Conservation (phyloP, 1,284 basidiomycete species). For the Phellinidium pouzarii region DNA sequence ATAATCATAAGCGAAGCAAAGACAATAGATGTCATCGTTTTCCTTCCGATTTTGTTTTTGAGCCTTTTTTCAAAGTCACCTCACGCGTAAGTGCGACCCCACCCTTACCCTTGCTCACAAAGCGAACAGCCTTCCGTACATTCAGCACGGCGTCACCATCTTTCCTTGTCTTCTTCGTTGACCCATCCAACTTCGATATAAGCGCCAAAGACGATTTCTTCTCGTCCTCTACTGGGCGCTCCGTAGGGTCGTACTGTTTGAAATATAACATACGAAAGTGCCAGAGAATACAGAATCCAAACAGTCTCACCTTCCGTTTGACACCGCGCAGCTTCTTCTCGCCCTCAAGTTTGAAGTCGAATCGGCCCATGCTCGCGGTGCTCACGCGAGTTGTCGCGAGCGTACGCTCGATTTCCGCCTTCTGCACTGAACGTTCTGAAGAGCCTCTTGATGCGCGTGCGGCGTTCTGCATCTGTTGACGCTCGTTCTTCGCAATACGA, state of each 20-base stretch:
- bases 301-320: conserved; percentile 78
- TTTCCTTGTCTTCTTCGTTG: conserved; percentile 53
- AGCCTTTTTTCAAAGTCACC: conserved; percentile 13
- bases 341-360: conserved; percentile 85
- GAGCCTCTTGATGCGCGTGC: conserved; percentile 44
- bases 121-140: conserved; percentile 81
- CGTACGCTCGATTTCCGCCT: conserved; percentile 71
- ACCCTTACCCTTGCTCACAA: conserved; percentile 63
- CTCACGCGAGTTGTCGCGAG: conserved; percentile 76
- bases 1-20: neutral
- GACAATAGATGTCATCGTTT: conserved; percentile 7
- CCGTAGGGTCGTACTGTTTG: conserved; percentile 73
- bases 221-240: conserved; percentile 60
- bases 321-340: conserved; percentile 85
- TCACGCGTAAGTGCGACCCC: conserved; percentile 48
- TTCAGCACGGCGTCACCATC: conserved; percentile 61
- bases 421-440: conserved; percentile 46
- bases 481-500: conserved; percentile 80
- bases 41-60: conserved; percentile 7
- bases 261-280: neutral
- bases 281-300: neutral
- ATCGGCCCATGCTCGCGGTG: conserved; percentile 91
- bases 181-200: conserved; percentile 70
- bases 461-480: conserved; percentile 76
- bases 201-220: conserved; percentile 70